Evolutionary conservation across 2,329 filamentous ascomycete genomes (phyloP), one percentile per base, ranked within the genome.

Genomic region (Magnaporthiopsis poae): DNA sequence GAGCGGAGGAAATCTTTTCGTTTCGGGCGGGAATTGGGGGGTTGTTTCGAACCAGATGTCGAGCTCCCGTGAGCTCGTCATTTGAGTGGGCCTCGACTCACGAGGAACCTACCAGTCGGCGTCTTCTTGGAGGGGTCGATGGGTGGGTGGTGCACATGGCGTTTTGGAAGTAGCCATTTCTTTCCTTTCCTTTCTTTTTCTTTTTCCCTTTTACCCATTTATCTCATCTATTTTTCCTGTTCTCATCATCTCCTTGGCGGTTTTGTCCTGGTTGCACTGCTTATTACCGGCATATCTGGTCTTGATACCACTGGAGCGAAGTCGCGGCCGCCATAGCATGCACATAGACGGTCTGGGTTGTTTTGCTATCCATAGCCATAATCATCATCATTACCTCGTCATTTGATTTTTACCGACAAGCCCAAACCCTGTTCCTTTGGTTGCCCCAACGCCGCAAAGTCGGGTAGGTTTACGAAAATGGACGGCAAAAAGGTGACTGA

Each of bases 291-390:
- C 13, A 39, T 25, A 46, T 39, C 21, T 46, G 61, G 33, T 46
- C 15, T 7, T n/a, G 33, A 63, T 63, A 27, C 61, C 35, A 35
- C 12, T 39, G 61, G 61, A 35, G 61, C 33, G 61, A 35, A 63
- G 35, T 63, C 61, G 61, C 33, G n/a, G 61, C 33, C 61, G 61
- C 25, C 35, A 35, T 63, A 35, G 33, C 61, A 63, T 63, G 35
- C 61, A 63, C 39, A 63, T 35, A 63, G 35, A 63, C 33, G 39
- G 35, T 39, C 35, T 63, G 18, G n/a, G 21, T 62, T 33, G 33
- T 63, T 27, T 31, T 29, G 35, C 21, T 52, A 21, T 52, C 46
- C 46, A n/a, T 52, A 52, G 46, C n/a, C 46, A 52, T 52, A 52
- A 52, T 52, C 46, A n/a, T 52, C 46, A 52, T 52, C 21, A 27